These are phyloP conservation scores for Coprinellus aureogranulatus DNA, from an alignment of 768 basidiomycete species.

Conservation along the genomic window DNA sequence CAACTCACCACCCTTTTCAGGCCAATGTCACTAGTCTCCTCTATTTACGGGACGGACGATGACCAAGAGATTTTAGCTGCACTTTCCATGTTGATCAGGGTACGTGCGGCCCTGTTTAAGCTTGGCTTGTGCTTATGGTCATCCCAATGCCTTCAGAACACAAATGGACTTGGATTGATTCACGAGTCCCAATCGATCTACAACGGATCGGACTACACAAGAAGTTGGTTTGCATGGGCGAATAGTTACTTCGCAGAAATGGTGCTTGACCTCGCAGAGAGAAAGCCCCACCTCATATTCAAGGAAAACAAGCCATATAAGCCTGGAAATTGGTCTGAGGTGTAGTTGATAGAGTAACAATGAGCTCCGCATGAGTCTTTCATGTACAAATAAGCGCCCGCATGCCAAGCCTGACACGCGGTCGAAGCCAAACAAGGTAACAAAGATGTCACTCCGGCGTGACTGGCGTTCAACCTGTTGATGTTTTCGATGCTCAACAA, in stretches of 20 bases:
- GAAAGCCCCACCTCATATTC: conserved; percentile 70
- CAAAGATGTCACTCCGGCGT: conserved; percentile 10
- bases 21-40: conserved; percentile 80
- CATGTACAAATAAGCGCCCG: neutral
- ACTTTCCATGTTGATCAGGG: conserved; percentile 67
- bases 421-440: neutral
- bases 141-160: conserved; percentile 46
- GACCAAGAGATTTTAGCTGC: conserved; percentile 64
- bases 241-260: conserved; percentile 84
- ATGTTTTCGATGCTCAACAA: conserved; percentile 8
- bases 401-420: neutral
- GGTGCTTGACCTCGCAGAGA: conserved; percentile 70
- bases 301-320: conserved; percentile 52
- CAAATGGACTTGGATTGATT: conserved; percentile 70
- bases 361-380: neutral
- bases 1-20: conserved; percentile 25
- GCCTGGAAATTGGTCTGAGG: conserved; percentile 42
- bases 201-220: conserved; percentile 53
- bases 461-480: conserved; percentile 7
- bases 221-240: conserved; percentile 82
- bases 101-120: conserved; percentile 30
- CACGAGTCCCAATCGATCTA: conserved; percentile 74
- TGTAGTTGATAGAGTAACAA: neutral
- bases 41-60: conserved; percentile 72
- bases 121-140: neutral